Evolutionary conservation across 176 grass and related monocot species (phyloP), one percentile per base, ranked within the genome.

Genomic region (Bonia amplexicaulis): DNA sequence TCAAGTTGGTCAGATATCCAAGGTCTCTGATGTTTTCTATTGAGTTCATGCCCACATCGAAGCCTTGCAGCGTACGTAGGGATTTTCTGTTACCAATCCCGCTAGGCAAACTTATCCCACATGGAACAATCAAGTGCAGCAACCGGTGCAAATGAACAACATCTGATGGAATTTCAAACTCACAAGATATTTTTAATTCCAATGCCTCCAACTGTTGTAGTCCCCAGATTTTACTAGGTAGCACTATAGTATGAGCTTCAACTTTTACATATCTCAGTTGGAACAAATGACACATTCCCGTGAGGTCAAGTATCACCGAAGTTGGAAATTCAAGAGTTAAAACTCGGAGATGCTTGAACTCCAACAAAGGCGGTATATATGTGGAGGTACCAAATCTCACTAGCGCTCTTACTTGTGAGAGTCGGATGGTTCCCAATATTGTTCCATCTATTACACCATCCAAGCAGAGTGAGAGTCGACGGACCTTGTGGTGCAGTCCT

Each of bases 151-250:
- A 5, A 68, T 6, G 20, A 68, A 68, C 12, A 17, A 81, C 9
- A 55, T 81, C 79, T 2, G 47, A 19, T 4, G 65, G 64, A 26
- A 81, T 4, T 58, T 57, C 1, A 63, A 64, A 27, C 1, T 63
- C 44, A 37, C 59, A 51, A 92, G 88, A 73, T 85, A 86, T 23
- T 82, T 77, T 61, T 92, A 82, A 74, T 33, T 65, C 0, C 3
- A 79, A 20, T 20, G 76, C 65, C 16, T 79, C 60, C 60, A 79
- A 12, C 6, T 79, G 59, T 0, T 33, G 60, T 11, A 79, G 35
- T 13, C 41, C 42, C 9, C 25, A 9, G 51, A 79, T 79, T 48
- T 49, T 49, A 47, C 60, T 49, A 12, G 77, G 42, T 12, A 79
- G 16, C 16, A 3, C 8, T 79, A 33, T 9, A 17, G 11, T 14